These are phyloP conservation scores for Oryza glaberrima DNA, from an alignment of 176 grass and related monocot species.

Conservation along the genomic window DNA sequence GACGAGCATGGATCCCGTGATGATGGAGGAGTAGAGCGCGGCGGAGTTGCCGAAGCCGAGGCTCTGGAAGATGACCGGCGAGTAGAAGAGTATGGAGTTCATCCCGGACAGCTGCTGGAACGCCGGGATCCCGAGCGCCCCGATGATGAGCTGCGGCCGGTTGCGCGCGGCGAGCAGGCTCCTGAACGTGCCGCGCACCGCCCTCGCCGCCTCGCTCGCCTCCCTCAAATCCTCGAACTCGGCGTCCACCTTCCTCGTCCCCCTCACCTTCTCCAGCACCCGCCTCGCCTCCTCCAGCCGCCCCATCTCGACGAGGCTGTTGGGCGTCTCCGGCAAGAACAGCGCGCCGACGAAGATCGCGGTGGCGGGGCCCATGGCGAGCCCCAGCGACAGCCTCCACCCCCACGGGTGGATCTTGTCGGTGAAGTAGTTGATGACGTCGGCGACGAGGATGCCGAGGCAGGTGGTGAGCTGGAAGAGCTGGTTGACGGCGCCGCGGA, in stretches of 20 bases:
- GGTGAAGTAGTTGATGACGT: conserved; percentile 91
- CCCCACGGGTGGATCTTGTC: conserved; percentile 88
- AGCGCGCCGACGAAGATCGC: conserved; percentile 78
- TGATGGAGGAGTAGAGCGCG: conserved; percentile 80
- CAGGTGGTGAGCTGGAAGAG: conserved; percentile 97
- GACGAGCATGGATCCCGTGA: conserved; percentile 92
- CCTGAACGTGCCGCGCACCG: conserved; percentile 60
- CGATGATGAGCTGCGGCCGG: conserved; percentile 87
- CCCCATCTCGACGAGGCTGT: conserved; percentile 86
- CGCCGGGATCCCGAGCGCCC: conserved; percentile 84
- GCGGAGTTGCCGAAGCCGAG: conserved; percentile 71
- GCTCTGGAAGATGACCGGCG: conserved; percentile 95
- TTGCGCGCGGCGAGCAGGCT: conserved; percentile 74
- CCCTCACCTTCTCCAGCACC: conserved; percentile 84
- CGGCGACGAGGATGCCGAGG: conserved; percentile 83
- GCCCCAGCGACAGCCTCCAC: conserved; percentile 83
- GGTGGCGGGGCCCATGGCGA: conserved; percentile 77
- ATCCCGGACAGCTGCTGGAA: conserved; percentile 95
- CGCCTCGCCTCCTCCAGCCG: conserved; percentile 63
- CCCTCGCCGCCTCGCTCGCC: conserved; percentile 77
- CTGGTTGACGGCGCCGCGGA: conserved; percentile 94
- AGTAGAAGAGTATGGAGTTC: conserved; percentile 97
- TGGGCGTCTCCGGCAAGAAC: conserved; percentile 93
- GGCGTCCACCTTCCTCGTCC: conserved; percentile 82
- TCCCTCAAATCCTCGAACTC: conserved; percentile 92